Conservation (phyloP, 257 asterid species). For the Nyctanthes arbortristis region DNA sequence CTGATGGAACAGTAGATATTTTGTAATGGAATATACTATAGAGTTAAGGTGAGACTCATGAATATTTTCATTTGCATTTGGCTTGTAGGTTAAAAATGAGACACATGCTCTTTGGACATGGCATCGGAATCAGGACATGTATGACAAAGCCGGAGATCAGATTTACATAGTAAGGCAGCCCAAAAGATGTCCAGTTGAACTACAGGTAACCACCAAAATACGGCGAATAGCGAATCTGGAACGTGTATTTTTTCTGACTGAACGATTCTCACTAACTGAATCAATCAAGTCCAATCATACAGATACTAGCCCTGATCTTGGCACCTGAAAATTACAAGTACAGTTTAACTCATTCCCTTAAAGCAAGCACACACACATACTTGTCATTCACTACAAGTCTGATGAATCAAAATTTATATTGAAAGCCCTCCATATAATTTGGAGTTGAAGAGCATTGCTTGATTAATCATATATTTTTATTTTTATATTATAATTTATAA, state of each 20-base stretch:
- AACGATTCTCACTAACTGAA: conserved; percentile 5
- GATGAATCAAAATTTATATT: neutral
- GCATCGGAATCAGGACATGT: conserved; percentile 93
- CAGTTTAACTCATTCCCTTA: neutral
- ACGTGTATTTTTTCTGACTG: neutral
- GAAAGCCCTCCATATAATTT: neutral
- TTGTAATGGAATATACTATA: neutral
- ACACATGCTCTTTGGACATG: conserved; percentile 96
- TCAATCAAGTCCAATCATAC: neutral
- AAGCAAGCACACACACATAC: neutral
- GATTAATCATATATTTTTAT: neutral
- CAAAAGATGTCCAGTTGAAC: conserved; percentile 50
- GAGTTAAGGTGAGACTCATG: neutral
- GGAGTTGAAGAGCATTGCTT: neutral
- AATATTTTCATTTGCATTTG: neutral
- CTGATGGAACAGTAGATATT: neutral
- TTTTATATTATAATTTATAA: neutral
- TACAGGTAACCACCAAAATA: conserved; percentile 41
- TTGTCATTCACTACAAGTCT: neutral
- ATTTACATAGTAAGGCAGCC: conserved; percentile 86
- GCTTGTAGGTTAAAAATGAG: conserved; percentile 70
- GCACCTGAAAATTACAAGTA: neutral
- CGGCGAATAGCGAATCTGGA: conserved; percentile 4
- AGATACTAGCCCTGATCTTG: neutral
- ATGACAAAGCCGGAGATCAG: conserved; percentile 67